Evolutionary conservation across 768 basidiomycete species (phyloP).

Genomic region (Trametes villosa): DNA sequence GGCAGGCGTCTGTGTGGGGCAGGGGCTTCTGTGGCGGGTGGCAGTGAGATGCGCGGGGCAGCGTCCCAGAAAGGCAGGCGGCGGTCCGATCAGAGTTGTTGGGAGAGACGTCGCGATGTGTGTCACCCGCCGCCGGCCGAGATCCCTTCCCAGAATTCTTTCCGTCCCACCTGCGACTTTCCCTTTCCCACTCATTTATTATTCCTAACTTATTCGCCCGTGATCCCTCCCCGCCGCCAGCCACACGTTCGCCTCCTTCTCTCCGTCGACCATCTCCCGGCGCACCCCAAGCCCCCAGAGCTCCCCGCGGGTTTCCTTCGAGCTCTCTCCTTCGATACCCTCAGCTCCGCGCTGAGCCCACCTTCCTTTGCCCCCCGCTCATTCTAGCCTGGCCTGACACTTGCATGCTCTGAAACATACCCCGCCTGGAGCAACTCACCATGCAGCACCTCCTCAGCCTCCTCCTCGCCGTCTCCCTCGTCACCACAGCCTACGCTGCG

Average conservation of each 20-base stretch:
- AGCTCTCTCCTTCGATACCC: slow-evolving; percentile 2
- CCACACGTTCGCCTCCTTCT: slow-evolving; percentile 1
- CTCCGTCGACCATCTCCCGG: neutral
- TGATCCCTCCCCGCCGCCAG: neutral
- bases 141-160: neutral
- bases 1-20: slow-evolving; percentile 16
- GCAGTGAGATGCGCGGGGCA: slow-evolving; percentile 9
- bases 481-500: slow-evolving; percentile 51
- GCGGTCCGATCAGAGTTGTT: neutral
- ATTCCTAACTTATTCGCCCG: neutral
- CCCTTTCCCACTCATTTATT: neutral
- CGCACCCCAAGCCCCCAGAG: neutral
- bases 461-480: slow-evolving; percentile 32
- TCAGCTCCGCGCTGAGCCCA: slow-evolving; percentile 16
- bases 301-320: slow-evolving; percentile 14
- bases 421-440: slow-evolving; percentile 15
- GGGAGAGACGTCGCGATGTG: neutral
- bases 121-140: slow-evolving; percentile 6
- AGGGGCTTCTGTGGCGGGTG: slow-evolving; percentile 8
- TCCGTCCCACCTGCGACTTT: neutral
- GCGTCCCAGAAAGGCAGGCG: neutral
- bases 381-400: slow-evolving; percentile 4
- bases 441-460: slow-evolving; percentile 33
- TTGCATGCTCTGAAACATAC: slow-evolving; percentile 18
- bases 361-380: slow-evolving; percentile 16